phyloP scores from a whole-genome alignment of 306 rosid genomes.

The Oxytropis ochrocephala region DNA sequence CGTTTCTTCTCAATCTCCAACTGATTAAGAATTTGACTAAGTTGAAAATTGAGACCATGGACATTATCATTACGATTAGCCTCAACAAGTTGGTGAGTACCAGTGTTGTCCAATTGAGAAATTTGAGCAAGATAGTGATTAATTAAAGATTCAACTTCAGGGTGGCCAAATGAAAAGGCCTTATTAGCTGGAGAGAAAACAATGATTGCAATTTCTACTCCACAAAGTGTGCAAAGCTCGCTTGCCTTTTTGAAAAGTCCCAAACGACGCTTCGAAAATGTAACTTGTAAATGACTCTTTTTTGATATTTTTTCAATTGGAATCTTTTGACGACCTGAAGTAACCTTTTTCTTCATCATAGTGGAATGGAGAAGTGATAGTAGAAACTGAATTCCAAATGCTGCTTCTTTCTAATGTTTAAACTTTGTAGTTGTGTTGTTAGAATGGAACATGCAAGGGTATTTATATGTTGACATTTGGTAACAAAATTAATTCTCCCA shows the following conservation, averaged over 20 bases:
- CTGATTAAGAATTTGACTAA: not conserved
- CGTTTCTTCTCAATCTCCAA: conserved; percentile 16
- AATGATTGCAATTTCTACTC: conserved; percentile 16
- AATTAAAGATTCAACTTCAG: conserved; percentile 19
- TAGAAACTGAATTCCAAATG: no score
- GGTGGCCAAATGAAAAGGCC: conserved; percentile 29
- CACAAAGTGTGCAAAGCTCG: conserved; percentile 28
- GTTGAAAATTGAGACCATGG: conserved; percentile 4
- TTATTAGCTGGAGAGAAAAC: conserved; percentile 23
- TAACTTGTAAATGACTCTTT: conserved; percentile 23
- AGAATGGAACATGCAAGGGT: no score
- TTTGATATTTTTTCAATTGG: conserved; percentile 17
- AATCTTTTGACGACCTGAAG: conserved; percentile 21
- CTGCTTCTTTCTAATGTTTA: no score
- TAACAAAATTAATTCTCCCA: no score
- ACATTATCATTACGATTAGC: not conserved
- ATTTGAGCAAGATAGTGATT: not conserved
- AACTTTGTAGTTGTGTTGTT: no score
- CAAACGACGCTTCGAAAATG: conserved; percentile 20
- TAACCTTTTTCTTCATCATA: conserved; percentile 14
- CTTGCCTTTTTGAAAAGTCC: conserved; percentile 29
- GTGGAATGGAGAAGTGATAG: not conserved
- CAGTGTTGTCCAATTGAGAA: not conserved
- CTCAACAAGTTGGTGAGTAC: not conserved
- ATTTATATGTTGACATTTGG: no score